phyloP scores from a whole-genome alignment of 768 basidiomycete genomes.

The Calocybe gangraenosa region DNA sequence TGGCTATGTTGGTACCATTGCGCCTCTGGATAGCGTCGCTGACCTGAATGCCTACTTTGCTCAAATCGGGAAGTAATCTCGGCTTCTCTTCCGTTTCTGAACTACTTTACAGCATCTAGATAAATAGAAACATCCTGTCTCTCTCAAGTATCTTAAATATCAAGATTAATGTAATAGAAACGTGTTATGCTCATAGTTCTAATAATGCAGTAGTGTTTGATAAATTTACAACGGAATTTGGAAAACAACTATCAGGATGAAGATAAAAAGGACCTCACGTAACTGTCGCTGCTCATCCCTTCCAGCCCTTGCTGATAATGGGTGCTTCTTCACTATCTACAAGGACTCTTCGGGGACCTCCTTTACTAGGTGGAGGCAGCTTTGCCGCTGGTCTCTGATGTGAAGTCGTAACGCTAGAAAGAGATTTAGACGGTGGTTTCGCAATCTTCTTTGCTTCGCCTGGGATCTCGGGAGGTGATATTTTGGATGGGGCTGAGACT shows the following conservation, averaged over 20 bases:
- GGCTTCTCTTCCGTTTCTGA: no score
- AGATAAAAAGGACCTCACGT: no score
- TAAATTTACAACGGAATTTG: no score
- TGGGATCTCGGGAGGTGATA: constrained; percentile 16
- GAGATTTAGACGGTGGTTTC: constrained; percentile 19
- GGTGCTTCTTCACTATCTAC: constrained; percentile 67
- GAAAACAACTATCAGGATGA: no score
- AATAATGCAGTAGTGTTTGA: no score
- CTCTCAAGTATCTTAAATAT: no score
- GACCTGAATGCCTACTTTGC: constrained; percentile 45
- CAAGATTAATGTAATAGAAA: no score
- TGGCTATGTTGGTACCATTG: constrained; percentile 59
- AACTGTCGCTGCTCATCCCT: constrained; percentile 28
- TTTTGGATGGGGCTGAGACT: constrained; percentile 14
- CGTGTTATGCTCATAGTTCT: no score
- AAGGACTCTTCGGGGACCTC: constrained; percentile 62
- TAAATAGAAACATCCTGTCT: not conserved
- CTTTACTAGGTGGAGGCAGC: constrained; percentile 27
- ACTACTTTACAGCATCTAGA: not conserved
- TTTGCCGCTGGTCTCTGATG: constrained; percentile 24
- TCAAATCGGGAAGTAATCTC: constrained; percentile 31
- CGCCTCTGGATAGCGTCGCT: constrained; percentile 39
- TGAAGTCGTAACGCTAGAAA: constrained; percentile 13
- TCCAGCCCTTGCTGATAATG: constrained; percentile 42
- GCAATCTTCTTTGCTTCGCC: constrained; percentile 16